Percentiles rank a stretch among this genome's conserved stretches.
phyloP scores from a whole-genome alignment of 2,329 filamentous ascomycete genomes.

The Apiospora malaysiana region DNA sequence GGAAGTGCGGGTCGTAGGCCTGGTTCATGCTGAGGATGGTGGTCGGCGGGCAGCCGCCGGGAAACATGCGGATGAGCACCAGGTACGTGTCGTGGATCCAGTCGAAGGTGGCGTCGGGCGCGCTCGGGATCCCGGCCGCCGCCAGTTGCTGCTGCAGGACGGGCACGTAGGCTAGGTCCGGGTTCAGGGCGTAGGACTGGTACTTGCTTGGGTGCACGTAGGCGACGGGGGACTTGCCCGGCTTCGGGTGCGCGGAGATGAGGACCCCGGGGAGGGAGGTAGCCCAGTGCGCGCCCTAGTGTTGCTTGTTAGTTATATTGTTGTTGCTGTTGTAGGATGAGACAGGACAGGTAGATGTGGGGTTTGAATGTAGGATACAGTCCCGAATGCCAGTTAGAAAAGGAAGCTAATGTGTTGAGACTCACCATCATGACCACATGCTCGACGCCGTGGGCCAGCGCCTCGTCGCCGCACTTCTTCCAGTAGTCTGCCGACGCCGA shows the following conservation, averaged over 20 bases:
- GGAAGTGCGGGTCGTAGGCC: conserved; percentile 48
- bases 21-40: conserved; percentile 55
- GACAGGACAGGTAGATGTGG: background rate
- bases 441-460: conserved; percentile 63
- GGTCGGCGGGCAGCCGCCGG: conserved; percentile 66
- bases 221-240: conserved; percentile 67
- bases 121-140: conserved; percentile 58
- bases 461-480: conserved; percentile 69
- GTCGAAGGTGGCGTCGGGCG: conserved; percentile 62
- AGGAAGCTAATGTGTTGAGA: background rate
- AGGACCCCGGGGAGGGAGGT: conserved; percentile 60
- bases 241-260: conserved; percentile 64
- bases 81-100: conserved; percentile 78
- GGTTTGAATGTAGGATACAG: background rate
- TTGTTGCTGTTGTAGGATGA: no score
- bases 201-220: conserved; percentile 72
- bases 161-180: conserved; percentile 60
- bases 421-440: conserved; percentile 69
- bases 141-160: conserved; percentile 56
- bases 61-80: conserved; percentile 74
- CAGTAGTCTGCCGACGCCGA: conserved; percentile 67
- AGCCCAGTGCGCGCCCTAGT: conserved; percentile 70
- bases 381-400: background rate
- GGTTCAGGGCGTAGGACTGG: conserved; percentile 63
- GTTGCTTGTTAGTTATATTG: conserved; percentile 19